Conservation (phyloP, 169 alveolate species). For the Babesia caballi region DNA sequence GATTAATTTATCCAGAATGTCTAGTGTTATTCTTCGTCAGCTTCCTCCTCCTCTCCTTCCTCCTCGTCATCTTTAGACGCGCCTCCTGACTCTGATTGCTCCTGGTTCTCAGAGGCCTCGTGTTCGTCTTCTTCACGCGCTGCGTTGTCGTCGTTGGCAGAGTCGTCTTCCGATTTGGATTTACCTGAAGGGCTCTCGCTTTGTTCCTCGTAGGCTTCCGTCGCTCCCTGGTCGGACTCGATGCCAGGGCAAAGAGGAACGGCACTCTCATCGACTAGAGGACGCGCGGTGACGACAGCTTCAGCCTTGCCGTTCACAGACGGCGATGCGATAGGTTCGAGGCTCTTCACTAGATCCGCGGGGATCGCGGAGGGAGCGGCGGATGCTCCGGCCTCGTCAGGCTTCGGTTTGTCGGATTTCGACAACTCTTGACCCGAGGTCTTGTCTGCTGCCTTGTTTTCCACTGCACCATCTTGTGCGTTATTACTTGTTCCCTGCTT, state of each 20-base stretch:
- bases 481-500: not conserved
- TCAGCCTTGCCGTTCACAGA: conserved; percentile 34
- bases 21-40: conserved; percentile 4
- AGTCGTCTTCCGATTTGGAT: not conserved
- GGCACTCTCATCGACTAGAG: conserved; percentile 40
- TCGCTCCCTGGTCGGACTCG: conserved; percentile 49
- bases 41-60: conserved; percentile 31
- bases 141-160: conserved; percentile 30
- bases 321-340: conserved; percentile 63
- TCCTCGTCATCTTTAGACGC: conserved; percentile 19
- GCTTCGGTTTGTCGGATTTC: not conserved
- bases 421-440: not conserved
- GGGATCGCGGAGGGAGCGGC: not conserved
- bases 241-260: conserved; percentile 34
- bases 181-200: conserved; percentile 10
- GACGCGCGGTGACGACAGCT: conserved; percentile 31
- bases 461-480: not conserved
- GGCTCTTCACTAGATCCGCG: not conserved
- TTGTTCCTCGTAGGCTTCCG: conserved; percentile 20
- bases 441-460: not conserved
- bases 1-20: too few species aligned
- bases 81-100: conserved; percentile 1
- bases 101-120: conserved; percentile 14
- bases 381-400: not conserved
- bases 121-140: conserved; percentile 20